phyloP scores from a whole-genome alignment of 2,329 filamentous ascomycete genomes.

The Microthyrium microscopicum region DNA sequence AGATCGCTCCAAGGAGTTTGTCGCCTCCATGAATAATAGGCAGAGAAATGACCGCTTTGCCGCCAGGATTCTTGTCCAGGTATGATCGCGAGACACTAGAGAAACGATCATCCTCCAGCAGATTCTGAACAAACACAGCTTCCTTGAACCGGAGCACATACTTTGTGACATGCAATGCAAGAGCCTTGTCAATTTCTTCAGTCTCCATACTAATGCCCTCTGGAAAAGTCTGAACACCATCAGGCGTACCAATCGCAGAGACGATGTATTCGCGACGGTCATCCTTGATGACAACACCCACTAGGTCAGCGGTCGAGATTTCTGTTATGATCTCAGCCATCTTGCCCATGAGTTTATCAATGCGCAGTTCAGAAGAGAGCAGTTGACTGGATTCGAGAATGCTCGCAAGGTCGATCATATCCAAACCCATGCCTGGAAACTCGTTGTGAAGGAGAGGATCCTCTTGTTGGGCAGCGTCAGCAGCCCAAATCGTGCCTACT shows the following conservation, averaged over 20 bases:
- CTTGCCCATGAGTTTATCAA: slow-evolving; percentile 60
- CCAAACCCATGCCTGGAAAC: slow-evolving; percentile 48
- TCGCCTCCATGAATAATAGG: slow-evolving; percentile 60
- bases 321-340: slow-evolving; percentile 71
- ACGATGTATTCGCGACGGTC: slow-evolving; percentile 50
- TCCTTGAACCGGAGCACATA: slow-evolving; percentile 66
- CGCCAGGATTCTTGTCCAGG: slow-evolving; percentile 49
- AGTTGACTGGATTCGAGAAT: slow-evolving; percentile 67
- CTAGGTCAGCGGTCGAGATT: slow-evolving; percentile 57
- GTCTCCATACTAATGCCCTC: slow-evolving; percentile 48
- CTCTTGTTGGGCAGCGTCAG: too few relatives aligned
- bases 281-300: slow-evolving; percentile 59
- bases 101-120: slow-evolving; percentile 61
- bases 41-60: slow-evolving; percentile 63
- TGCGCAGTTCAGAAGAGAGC: slow-evolving; percentile 59
- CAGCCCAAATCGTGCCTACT: too few relatives aligned
- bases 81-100: slow-evolving; percentile 57
- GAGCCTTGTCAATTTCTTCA: too few relatives aligned
- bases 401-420: slow-evolving; percentile 68
- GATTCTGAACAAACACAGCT: slow-evolving; percentile 55
- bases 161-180: slow-evolving; percentile 59
- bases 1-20: slow-evolving; percentile 54
- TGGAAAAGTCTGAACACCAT: slow-evolving; percentile 51
- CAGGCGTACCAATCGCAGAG: slow-evolving; percentile 56
- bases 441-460: too few relatives aligned